phyloP scores from a whole-genome alignment of 2,329 filamentous ascomycete species.

The Aspergillus fumigatiaffinis region DNA sequence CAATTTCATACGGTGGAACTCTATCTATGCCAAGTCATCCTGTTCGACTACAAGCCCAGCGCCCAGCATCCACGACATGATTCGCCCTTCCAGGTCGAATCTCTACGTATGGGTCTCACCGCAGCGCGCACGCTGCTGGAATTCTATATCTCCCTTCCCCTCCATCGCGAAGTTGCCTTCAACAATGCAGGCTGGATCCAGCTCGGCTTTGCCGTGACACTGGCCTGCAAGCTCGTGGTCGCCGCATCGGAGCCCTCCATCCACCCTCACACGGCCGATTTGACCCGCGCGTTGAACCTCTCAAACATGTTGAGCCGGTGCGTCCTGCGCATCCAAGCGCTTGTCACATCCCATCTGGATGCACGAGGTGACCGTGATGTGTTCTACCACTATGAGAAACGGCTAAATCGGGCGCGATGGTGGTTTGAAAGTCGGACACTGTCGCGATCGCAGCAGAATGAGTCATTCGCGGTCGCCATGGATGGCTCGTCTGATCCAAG shows the following conservation, averaged over 20 bases:
- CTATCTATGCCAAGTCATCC: too few species aligned
- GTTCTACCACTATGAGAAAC: too few species aligned
- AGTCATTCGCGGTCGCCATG: too few species aligned
- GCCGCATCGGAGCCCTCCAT: neutral
- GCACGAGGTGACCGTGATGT: neutral
- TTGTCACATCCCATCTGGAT: neutral
- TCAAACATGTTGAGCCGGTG: neutral
- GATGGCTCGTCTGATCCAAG: too few species aligned
- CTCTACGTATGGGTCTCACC: neutral
- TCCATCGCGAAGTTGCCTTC: conserved; percentile 31
- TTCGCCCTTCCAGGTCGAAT: neutral
- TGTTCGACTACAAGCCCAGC: too few species aligned
- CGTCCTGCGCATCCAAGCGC: neutral
- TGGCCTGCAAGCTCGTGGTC: neutral
- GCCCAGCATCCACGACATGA: too few species aligned
- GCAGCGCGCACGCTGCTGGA: neutral
- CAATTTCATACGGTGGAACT: too few species aligned
- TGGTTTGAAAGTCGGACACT: too few species aligned
- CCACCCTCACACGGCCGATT: neutral
- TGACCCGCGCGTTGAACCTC: neutral
- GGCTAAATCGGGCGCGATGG: too few species aligned
- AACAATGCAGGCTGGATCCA: conserved; percentile 41
- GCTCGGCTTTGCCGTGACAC: conserved; percentile 15
- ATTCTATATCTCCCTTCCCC: conserved; percentile 31
- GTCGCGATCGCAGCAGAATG: too few species aligned